Evolutionary conservation across 345 rosid species (phyloP), one percentile per base, ranked within the genome.

Genomic region (Citrus inodora): DNA sequence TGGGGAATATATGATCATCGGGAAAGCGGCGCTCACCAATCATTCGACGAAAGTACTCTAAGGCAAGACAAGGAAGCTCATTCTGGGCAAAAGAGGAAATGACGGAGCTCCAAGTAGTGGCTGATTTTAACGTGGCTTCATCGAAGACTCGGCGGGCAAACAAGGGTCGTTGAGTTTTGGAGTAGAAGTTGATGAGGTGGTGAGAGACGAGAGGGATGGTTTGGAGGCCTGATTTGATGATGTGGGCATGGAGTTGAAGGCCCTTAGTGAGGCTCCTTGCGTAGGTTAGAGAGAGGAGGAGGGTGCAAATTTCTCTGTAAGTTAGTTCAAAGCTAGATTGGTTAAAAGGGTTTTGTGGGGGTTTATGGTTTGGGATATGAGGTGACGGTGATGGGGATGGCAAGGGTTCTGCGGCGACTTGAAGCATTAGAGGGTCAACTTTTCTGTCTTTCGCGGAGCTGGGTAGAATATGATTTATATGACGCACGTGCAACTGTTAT

Each of bases 101-200:
- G 21, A 93, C 78, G 0, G 98, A 95, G 82, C 98, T 95, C 98
- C 98, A 95, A 59, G 98, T 93, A 6, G 97, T 93, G 82, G 89
- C 16, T 5, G 90, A 88, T 74, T 82, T 89, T 3, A 7, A 35
- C 0, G 85, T 83, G 64, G 85, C 22, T 61, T 91, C 93, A n/a
- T 93, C 82, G 80, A 95, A 95, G 65, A 89, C 83, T 80, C 75
- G 87, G 35, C 81, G 83, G 77, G 98, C 86, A 22, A 76, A 77
- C 21, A 89, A 69, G 9, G 98, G 97, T 48, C 91, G 87, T 58
- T 92, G 90, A 28, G 87, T 80, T 73, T 95, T 95, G 86, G 98
- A 90, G 84, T 95, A 93, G 88, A 95, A 90, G 80, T 92, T 93
- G 78, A 93, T 91, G 83, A 95, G 93, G 82, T 93, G 83, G 83